phyloP scores from a whole-genome alignment of 2,329 filamentous ascomycete species.

The Claviceps sp. region DNA sequence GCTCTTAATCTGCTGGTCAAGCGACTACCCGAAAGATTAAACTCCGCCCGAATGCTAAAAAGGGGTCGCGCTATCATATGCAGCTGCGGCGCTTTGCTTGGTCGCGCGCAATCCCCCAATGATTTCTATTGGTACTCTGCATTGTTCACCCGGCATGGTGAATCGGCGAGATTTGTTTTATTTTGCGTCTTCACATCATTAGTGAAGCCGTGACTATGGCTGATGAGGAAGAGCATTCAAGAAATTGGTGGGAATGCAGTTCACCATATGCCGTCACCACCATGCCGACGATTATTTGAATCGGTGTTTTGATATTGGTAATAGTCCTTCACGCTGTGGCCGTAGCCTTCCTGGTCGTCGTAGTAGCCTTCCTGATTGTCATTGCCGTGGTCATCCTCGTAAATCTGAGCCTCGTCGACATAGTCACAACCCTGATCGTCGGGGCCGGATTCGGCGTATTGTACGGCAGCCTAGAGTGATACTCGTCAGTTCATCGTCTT shows the following conservation, averaged over 20 bases:
- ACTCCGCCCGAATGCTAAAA: conserved; percentile 23
- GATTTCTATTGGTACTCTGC: conserved; percentile 6
- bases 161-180: background rate
- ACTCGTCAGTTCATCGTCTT: conserved; percentile 3
- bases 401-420: conserved; percentile 38
- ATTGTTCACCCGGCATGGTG: conserved; percentile 1
- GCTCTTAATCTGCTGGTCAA: conserved; percentile 12
- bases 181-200: conserved; percentile 6
- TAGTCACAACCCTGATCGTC: conserved; percentile 32
- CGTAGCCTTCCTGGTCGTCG: conserved; percentile 24
- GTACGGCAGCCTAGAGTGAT: conserved; percentile 24
- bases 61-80: conserved; percentile 11
- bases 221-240: conserved; percentile 4
- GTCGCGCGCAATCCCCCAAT: background rate
- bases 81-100: conserved; percentile 6
- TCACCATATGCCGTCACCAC: conserved; percentile 32
- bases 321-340: conserved; percentile 27
- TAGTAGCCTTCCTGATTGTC: conserved; percentile 25
- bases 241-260: conserved; percentile 1
- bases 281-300: conserved; percentile 21
- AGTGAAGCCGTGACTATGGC: background rate
- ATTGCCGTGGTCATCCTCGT: conserved; percentile 36
- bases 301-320: conserved; percentile 24
- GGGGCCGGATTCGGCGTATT: conserved; percentile 31
- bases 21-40: conserved; percentile 14